Percentiles rank a stretch among this genome's conserved stretches.
Evolutionary conservation across 306 rosid species (phyloP).

Genomic region (Mimosa bimucronata): DNA sequence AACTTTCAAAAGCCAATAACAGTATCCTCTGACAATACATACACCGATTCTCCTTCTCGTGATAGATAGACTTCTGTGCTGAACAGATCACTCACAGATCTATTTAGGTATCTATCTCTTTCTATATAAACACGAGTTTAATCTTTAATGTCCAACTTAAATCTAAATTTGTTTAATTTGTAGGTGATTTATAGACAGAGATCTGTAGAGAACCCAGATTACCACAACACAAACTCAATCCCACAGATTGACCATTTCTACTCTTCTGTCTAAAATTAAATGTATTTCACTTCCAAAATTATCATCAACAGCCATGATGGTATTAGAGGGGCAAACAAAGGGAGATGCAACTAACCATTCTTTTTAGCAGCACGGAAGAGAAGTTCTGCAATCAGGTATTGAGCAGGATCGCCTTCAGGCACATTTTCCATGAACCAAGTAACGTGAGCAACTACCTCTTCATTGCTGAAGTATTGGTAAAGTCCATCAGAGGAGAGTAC

Average conservation of each 20-base stretch:
- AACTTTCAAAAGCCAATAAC: neutral
- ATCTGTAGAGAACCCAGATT: neutral
- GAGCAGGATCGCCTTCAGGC: constrained; percentile 81
- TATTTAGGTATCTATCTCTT: neutral
- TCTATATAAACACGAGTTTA: neutral
- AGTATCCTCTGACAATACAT: neutral
- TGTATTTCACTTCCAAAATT: neutral
- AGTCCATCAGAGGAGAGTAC: constrained; percentile 71
- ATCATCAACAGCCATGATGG: neutral
- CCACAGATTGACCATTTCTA: neutral
- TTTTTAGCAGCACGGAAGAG: constrained; percentile 75
- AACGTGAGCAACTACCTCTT: constrained; percentile 72
- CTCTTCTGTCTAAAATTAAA: neutral
- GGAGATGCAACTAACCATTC: constrained; percentile 54
- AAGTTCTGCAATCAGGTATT: constrained; percentile 69
- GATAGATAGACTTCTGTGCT: neutral
- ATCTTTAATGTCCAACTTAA: neutral
- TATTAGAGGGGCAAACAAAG: neutral
- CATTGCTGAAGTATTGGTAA: constrained; percentile 70
- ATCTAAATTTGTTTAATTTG: neutral
- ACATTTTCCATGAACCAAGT: constrained; percentile 70
- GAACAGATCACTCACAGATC: neutral
- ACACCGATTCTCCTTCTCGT: neutral
- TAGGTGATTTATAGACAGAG: neutral
- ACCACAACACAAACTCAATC: neutral